Base-by-base conservation (phyloP, 2,329 filamentous ascomycete genomes). In the Arthrobotrys pseudoclavata region DNA sequence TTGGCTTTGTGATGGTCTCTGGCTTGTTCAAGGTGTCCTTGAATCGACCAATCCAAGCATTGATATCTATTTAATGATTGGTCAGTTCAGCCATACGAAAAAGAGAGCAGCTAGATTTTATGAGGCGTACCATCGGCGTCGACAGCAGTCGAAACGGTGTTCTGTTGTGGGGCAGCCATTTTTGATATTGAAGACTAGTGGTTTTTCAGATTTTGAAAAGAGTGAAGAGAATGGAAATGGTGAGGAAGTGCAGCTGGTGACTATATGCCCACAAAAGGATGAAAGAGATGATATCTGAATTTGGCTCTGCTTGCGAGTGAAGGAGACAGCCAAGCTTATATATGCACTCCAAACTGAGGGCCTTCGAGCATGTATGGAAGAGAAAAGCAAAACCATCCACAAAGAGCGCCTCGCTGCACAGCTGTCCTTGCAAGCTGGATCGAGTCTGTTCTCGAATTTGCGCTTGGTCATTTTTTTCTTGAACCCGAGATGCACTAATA, bases 21-120 rank as follows among this genome's bases (percentile, higher is more conserved):
- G 75, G 75, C 68, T 78, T 78, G 61, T 71, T 72, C 40, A 78
- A 50, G 42, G 69, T 72, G n/a, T 78, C 75, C 37, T 72, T 71
- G 63, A 78, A 68, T 22, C 75, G 75, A 20, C 57, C 62, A 40
- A 78, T 78, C 75, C 75, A 78, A 15, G 53, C 61, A 42, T 71
- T 78, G 55, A 78, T 62, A 69, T 78, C 72, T 76, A 18, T 66
- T 40, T 26, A 13, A 37, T 7, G 12, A 26, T 15, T 18, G 4
- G 42, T 53, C 6, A 64, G 24, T 37, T 47, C 7, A 13, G 15
- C 15, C 9, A n/a, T 4, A 29, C 9, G 6, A 48, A 18, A 7
- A 31, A 26, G 10, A 22, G 26, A 1, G 1, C 31, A 34, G 7
- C 7, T 5, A 4, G 50, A 31, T 53, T 53, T 53, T 53, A 13